A percentile compares a stretch with the other conserved stretches of the same genome.
Evolutionary conservation across 495 filamentous ascomycete species (phyloP).

Genomic region (Neurospora tetraspora): DNA sequence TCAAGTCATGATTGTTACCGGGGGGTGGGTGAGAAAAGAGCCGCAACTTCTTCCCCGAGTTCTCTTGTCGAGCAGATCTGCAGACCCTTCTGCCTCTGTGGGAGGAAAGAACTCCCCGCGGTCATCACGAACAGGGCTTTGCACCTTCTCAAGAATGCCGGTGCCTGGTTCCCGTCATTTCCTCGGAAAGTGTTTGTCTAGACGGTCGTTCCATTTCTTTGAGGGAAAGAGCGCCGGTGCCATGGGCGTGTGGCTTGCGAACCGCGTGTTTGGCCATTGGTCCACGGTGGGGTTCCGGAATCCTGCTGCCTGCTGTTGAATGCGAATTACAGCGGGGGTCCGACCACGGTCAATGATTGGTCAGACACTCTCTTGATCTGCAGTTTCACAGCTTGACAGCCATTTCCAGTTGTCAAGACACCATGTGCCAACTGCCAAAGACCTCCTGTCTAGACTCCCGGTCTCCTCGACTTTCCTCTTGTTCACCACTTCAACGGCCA

Average conservation of each 20-base stretch:
- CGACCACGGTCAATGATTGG: background rate
- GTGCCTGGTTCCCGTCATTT: background rate
- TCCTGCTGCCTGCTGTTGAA: background rate
- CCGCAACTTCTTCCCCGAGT: background rate
- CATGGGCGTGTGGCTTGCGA: background rate
- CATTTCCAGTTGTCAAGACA: background rate
- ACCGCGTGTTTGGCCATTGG: background rate
- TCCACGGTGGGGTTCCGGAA: background rate
- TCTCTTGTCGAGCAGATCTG: background rate
- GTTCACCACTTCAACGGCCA: background rate
- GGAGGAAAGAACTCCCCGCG: background rate
- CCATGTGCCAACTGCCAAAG: background rate
- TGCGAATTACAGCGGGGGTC: background rate
- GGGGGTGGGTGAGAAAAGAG: background rate
- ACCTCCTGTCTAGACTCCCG: background rate
- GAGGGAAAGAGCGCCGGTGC: background rate
- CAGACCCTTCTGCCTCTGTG: background rate
- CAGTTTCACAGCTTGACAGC: background rate
- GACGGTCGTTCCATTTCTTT: background rate
- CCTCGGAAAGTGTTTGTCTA: background rate
- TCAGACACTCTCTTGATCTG: background rate
- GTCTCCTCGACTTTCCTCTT: background rate
- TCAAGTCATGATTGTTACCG: background rate
- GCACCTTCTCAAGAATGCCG: background rate
- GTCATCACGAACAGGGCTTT: background rate